phyloP scores from a whole-genome alignment of 495 filamentous ascomycete species.

The Elaphomyces granulatus region DNA sequence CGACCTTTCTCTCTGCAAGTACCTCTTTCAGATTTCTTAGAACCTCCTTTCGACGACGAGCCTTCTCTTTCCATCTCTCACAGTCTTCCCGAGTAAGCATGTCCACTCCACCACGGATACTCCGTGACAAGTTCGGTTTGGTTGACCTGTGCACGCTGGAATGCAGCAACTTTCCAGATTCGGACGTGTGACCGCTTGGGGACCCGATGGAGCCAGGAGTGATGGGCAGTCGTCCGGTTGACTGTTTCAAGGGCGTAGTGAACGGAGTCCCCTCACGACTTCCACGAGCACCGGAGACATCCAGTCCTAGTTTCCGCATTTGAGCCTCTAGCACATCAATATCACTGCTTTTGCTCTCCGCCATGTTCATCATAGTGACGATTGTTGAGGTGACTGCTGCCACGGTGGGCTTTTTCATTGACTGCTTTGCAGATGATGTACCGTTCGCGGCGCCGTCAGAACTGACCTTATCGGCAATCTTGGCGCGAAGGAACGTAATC shows the following conservation, averaged over 20 bases:
- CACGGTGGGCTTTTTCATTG: conserved; percentile 55
- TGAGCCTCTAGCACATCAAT: conserved; percentile 80
- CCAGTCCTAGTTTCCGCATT: conserved; percentile 54
- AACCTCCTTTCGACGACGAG: conserved; percentile 38
- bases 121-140: conserved; percentile 31
- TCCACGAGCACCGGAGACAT: conserved; percentile 30
- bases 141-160: conserved; percentile 34
- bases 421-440: conserved; percentile 10
- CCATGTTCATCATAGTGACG: conserved; percentile 80
- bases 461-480: conserved; percentile 42
- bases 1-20: conserved; percentile 24
- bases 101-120: conserved; percentile 19
- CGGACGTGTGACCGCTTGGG: conserved; percentile 34
- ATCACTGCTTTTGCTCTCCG: conserved; percentile 71
- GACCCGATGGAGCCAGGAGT: conserved; percentile 27
- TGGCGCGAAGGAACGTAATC: conserved; percentile 67
- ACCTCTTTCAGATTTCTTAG: conserved; percentile 29
- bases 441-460: conserved; percentile 26
- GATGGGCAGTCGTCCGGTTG: conserved; percentile 19
- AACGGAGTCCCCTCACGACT: conserved; percentile 45
- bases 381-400: conserved; percentile 88
- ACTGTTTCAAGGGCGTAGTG: conserved; percentile 38
- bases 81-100: conserved; percentile 39
- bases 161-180: conserved; percentile 32
- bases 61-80: conserved; percentile 42